phyloP scores from a whole-genome alignment of 805 yeast genomes.

The Candida montana region DNA sequence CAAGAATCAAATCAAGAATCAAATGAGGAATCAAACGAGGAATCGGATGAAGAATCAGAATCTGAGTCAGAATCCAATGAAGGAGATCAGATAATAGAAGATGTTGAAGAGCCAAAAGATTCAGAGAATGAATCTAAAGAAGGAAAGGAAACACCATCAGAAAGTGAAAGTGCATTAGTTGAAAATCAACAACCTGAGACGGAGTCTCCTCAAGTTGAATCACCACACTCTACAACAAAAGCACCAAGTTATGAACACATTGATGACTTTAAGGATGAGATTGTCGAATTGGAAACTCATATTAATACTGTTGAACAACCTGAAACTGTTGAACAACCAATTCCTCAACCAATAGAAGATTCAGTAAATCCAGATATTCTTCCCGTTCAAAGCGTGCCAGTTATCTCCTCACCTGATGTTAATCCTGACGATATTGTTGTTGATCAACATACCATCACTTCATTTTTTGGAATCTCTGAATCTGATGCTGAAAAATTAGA shows the following conservation, averaged over 20 bases:
- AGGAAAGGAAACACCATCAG: too few relatives aligned
- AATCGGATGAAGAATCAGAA: background rate
- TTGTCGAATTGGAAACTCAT: background rate
- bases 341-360: slow-evolving; percentile 6
- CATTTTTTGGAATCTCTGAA: slow-evolving; percentile 30
- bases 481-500: slow-evolving; percentile 22
- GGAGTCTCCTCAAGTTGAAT: slow-evolving; percentile 3
- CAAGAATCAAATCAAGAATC: background rate
- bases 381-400: too few relatives aligned
- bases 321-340: slow-evolving; percentile 12
- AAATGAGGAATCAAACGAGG: background rate
- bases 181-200: too few relatives aligned
- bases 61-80: too few relatives aligned
- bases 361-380: background rate
- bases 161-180: too few relatives aligned
- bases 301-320: slow-evolving; percentile 3
- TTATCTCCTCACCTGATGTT: background rate
- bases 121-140: too few relatives aligned
- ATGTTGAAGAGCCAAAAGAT: too few relatives aligned
- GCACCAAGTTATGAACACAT: background rate
- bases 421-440: background rate
- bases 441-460: slow-evolving; percentile 23
- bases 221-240: background rate
- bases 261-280: background rate
- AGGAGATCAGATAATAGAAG: too few relatives aligned